A percentile compares a stretch with the other conserved stretches of the same genome.
These are phyloP conservation scores for Jaltomata sinuosa DNA, from an alignment of 257 asterid genomes.

Conservation along the genomic window DNA sequence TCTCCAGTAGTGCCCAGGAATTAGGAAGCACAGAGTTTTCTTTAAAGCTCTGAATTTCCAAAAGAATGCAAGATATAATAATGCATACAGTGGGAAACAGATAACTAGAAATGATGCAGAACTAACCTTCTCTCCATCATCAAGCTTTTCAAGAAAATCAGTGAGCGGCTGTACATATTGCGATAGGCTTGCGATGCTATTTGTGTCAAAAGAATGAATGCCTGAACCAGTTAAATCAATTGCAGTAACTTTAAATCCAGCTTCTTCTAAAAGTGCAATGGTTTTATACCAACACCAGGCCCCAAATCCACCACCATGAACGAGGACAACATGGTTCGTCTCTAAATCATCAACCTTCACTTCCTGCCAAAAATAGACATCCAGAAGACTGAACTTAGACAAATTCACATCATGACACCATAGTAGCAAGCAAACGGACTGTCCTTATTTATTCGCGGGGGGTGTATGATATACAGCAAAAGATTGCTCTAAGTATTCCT, in stretches of 20 bases:
- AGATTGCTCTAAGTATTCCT: neutral
- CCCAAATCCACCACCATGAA: constrained; percentile 99
- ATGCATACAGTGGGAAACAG: neutral
- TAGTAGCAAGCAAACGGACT: neutral
- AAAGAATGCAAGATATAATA: neutral
- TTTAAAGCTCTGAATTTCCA: neutral
- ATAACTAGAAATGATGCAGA: constrained; percentile 1
- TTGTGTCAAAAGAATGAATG: constrained; percentile 79
- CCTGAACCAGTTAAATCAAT: constrained; percentile 96
- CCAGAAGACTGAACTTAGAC: neutral
- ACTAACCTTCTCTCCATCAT: constrained; percentile 74
- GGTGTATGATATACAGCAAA: neutral
- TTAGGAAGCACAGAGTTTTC: neutral
- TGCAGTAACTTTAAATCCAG: constrained; percentile 90
- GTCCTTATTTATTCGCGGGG: neutral
- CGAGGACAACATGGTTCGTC: constrained; percentile 85
- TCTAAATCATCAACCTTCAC: constrained; percentile 65
- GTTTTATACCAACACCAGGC: constrained; percentile 99
- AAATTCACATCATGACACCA: neutral
- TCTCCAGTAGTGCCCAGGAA: neutral
- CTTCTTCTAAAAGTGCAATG: constrained; percentile 83
- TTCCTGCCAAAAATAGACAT: constrained; percentile 36
- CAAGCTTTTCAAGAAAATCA: constrained; percentile 60
- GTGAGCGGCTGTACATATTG: constrained; percentile 86
- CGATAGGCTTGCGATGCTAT: constrained; percentile 62